Conservation (phyloP, 495 filamentous ascomycete species). For the Cudoniella acicularis region DNA sequence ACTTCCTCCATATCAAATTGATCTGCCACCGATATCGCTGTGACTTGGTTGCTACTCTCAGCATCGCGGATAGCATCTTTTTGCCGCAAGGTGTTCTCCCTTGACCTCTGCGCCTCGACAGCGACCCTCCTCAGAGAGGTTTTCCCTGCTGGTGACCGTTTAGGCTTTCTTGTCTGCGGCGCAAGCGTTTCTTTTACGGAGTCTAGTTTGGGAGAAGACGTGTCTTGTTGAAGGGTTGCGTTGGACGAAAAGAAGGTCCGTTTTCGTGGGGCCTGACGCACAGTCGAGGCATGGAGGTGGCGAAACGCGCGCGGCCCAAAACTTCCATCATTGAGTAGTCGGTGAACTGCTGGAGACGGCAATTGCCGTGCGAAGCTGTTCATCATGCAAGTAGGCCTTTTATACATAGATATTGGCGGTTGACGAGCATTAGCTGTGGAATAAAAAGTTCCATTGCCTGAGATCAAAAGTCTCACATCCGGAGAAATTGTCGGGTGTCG, state of each 20-base stretch:
- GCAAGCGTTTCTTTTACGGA: slow-evolving; percentile 28
- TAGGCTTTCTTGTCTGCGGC: slow-evolving; percentile 41
- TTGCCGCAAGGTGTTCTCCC: slow-evolving; percentile 29
- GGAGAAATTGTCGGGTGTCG: neutral
- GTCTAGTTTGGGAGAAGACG: slow-evolving; percentile 22
- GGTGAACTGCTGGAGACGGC: neutral
- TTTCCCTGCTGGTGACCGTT: slow-evolving; percentile 45
- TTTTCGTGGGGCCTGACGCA: slow-evolving; percentile 33
- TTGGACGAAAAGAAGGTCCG: slow-evolving; percentile 51
- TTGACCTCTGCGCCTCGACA: slow-evolving; percentile 57
- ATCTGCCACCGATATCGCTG: slow-evolving; percentile 81
- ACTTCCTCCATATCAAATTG: slow-evolving; percentile 77
- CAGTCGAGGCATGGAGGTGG: slow-evolving; percentile 38
- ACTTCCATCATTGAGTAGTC: slow-evolving; percentile 5
- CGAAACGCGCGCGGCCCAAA: slow-evolving; percentile 6
- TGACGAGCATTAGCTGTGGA: no score
- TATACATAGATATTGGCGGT: neutral
- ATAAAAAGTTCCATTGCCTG: no score
- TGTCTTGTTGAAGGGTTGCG: slow-evolving; percentile 36
- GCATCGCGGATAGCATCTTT: slow-evolving; percentile 12
- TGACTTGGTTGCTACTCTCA: slow-evolving; percentile 55
- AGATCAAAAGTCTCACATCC: neutral
- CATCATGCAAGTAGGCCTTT: slow-evolving; percentile 3
- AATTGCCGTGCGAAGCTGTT: slow-evolving; percentile 16
- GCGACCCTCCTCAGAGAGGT: slow-evolving; percentile 56